Conservation (phyloP, 2,329 filamentous ascomycete genomes). For the Didymella keratinophila region DNA sequence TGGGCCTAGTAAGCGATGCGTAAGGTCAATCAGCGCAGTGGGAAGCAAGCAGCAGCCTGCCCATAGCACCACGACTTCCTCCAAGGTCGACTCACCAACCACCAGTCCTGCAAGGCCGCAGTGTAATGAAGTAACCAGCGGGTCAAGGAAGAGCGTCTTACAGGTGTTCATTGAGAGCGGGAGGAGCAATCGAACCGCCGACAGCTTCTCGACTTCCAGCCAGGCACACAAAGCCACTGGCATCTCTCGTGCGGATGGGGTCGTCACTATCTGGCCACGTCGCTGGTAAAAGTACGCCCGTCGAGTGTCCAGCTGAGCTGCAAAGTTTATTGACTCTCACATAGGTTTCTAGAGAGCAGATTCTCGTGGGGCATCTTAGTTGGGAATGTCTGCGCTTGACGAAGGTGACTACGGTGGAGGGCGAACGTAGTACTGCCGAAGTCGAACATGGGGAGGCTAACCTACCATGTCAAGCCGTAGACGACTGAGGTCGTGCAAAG, state of each 20-base stretch:
- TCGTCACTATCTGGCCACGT: constrained; percentile 31
- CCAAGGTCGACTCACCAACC: background rate
- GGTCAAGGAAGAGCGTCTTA: background rate
- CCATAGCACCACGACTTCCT: background rate
- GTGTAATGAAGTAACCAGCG: background rate
- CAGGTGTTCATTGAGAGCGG: background rate
- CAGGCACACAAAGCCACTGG: background rate
- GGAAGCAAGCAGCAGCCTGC: background rate
- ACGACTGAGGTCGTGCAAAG: background rate
- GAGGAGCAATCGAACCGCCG: background rate
- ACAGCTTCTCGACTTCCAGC: background rate
- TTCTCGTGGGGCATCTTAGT: background rate
- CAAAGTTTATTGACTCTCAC: background rate
- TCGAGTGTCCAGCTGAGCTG: background rate
- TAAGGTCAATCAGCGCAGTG: background rate
- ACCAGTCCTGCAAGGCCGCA: background rate
- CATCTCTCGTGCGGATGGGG: background rate
- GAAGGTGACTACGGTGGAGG: background rate
- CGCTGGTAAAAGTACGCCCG: constrained; percentile 25
- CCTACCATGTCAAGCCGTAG: background rate
- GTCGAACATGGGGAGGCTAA: background rate
- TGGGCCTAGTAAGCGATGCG: background rate
- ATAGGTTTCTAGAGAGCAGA: background rate
- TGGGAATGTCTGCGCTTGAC: background rate
- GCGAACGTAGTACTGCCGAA: background rate